phyloP scores from a whole-genome alignment of 2,329 filamentous ascomycete species.

The Penicillium concentricum region DNA sequence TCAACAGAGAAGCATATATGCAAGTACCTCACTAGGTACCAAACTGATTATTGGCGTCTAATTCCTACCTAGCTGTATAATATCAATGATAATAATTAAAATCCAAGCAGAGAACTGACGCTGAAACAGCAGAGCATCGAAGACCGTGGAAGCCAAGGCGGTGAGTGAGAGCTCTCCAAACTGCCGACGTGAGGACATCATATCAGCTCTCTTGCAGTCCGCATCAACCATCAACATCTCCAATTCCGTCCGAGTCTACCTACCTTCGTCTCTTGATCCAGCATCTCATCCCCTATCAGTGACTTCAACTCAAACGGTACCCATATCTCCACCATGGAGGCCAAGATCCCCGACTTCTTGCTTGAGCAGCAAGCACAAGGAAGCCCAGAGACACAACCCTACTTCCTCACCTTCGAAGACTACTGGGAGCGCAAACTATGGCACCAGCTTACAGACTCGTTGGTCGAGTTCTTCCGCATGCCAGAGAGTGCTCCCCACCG shows the following conservation, averaged over 20 bases:
- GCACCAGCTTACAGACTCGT: slow-evolving; percentile 92
- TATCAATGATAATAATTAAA: neutral
- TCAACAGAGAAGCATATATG: neutral
- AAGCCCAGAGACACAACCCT: slow-evolving; percentile 81
- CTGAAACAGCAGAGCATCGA: slow-evolving; percentile 1
- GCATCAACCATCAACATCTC: slow-evolving; percentile 11
- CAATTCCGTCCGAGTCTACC: slow-evolving; percentile 9
- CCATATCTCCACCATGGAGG: slow-evolving; percentile 62
- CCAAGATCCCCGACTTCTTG: slow-evolving; percentile 89
- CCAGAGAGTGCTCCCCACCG: slow-evolving; percentile 79
- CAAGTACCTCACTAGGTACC: neutral
- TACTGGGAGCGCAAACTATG: slow-evolving; percentile 98
- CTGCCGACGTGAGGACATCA: slow-evolving; percentile 12
- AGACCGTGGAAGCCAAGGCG: slow-evolving; percentile 5
- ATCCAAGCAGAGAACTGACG: neutral
- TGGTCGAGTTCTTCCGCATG: slow-evolving; percentile 84
- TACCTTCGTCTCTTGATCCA: slow-evolving; percentile 1
- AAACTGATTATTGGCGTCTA: too few relatives aligned
- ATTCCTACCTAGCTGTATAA: neutral
- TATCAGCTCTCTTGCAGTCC: slow-evolving; percentile 12
- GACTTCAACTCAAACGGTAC: neutral
- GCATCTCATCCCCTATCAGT: neutral
- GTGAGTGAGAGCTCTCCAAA: slow-evolving; percentile 10
- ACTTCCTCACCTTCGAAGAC: slow-evolving; percentile 90
- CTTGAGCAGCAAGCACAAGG: slow-evolving; percentile 84